phyloP scores from a whole-genome alignment of 129 eudicot species.

The Erigeron canadensis region DNA sequence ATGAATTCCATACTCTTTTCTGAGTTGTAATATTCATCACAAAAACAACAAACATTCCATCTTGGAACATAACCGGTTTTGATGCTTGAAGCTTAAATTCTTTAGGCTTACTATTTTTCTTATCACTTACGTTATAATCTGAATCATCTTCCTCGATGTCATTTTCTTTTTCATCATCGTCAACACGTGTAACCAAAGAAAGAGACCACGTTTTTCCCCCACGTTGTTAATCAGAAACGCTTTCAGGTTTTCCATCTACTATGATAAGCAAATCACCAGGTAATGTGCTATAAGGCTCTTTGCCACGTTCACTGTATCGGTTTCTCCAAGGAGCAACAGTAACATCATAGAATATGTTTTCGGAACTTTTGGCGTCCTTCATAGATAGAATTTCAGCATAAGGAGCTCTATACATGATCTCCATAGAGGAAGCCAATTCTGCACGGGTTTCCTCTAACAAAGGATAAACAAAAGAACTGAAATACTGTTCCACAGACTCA shows the following conservation, averaged over 20 bases:
- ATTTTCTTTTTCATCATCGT: slow-evolving; percentile 16
- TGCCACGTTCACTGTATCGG: slow-evolving; percentile 41
- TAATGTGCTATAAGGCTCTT: slow-evolving; percentile 53
- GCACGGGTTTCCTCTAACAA: slow-evolving; percentile 59
- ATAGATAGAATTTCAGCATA: slow-evolving; percentile 37
- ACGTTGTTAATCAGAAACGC: slow-evolving; percentile 24
- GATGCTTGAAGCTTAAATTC: slow-evolving; percentile 30
- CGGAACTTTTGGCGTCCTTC: neutral
- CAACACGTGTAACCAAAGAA: slow-evolving; percentile 33
- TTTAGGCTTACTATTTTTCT: slow-evolving; percentile 4
- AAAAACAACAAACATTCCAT: slow-evolving; percentile 39
- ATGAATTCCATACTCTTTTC: slow-evolving; percentile 52
- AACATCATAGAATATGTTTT: slow-evolving; percentile 24
- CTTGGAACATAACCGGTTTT: slow-evolving; percentile 17
- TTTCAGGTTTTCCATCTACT: slow-evolving; percentile 40
- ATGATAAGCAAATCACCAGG: slow-evolving; percentile 59
- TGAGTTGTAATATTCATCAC: slow-evolving; percentile 43
- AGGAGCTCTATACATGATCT: slow-evolving; percentile 46
- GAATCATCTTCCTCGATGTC: neutral
- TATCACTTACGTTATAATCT: too few relatives aligned
- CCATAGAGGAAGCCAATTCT: slow-evolving; percentile 44
- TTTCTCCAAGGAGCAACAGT: slow-evolving; percentile 48
- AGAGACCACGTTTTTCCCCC: slow-evolving; percentile 37
- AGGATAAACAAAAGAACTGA: slow-evolving; percentile 41
- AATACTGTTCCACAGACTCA: slow-evolving; percentile 33